Conservation (phyloP, 129 eudicot genomes). For the Arctium lappa region DNA sequence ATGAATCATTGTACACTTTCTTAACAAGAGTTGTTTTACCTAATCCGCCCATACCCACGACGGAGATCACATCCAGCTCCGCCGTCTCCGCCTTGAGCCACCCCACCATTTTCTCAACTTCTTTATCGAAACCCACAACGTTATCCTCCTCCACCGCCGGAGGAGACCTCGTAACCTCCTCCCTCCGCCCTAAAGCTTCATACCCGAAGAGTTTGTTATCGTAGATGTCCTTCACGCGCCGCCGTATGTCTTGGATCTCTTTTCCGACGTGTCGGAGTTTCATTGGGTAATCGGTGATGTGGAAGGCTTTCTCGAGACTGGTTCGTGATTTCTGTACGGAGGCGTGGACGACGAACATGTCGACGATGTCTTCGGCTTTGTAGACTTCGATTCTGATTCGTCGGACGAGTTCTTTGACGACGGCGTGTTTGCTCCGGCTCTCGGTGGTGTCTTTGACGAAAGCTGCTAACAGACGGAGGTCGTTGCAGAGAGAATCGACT, state of each 20-base stretch:
- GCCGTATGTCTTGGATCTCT: conserved; percentile 32
- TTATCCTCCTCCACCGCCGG: conserved; percentile 24
- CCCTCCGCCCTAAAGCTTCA: conserved; percentile 34
- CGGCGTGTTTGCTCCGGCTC: conserved; percentile 43
- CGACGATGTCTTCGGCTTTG: conserved; percentile 59
- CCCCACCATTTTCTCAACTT: background rate
- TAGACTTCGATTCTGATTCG: conserved; percentile 44
- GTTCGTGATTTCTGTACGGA: conserved; percentile 36
- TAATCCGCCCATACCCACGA: conserved; percentile 42
- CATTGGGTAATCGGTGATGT: conserved; percentile 21
- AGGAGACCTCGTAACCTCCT: conserved; percentile 24
- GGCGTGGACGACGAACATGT: conserved; percentile 37
- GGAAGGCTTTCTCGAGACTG: conserved; percentile 24
- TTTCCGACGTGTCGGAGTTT: conserved; percentile 31
- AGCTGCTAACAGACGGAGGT: conserved; percentile 47
- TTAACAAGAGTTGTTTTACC: conserved; percentile 50
- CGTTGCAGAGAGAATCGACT: conserved; percentile 48
- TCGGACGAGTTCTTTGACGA: conserved; percentile 47
- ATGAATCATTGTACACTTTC: conserved; percentile 25
- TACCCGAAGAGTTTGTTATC: conserved; percentile 39
- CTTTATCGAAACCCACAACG: conserved; percentile 29
- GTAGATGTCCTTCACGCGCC: conserved; percentile 43
- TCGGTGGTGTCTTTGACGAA: conserved; percentile 54
- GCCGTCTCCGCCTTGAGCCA: conserved; percentile 15
- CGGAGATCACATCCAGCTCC: conserved; percentile 25